phyloP scores from a whole-genome alignment of 768 basidiomycete genomes.

The Tephrocybe sp. region DNA sequence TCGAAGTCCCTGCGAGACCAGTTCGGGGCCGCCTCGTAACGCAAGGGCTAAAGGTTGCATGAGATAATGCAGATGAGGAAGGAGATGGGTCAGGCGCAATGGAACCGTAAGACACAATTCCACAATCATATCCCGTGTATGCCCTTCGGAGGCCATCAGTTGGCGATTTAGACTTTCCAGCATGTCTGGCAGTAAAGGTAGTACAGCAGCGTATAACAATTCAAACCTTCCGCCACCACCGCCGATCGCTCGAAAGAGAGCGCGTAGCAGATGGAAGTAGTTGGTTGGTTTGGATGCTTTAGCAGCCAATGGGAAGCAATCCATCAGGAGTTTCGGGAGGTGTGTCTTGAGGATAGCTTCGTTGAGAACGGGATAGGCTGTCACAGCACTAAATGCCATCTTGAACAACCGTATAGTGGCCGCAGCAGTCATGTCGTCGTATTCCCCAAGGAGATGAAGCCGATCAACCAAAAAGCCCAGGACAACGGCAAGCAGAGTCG shows the following conservation, averaged over 20 bases:
- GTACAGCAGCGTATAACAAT: constrained; percentile 90
- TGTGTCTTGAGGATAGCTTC: constrained; percentile 94
- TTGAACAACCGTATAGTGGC: constrained; percentile 92
- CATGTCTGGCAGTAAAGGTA: constrained; percentile 96
- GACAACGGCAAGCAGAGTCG: constrained; percentile 85
- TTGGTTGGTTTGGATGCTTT: constrained; percentile 88
- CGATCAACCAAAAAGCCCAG: constrained; percentile 82
- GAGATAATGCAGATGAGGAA: constrained; percentile 91
- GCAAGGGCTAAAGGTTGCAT: constrained; percentile 96
- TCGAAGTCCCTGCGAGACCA: constrained; percentile 91
- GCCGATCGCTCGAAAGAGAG: constrained; percentile 90
- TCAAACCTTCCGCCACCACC: constrained; percentile 94
- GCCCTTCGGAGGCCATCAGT: constrained; percentile 79
- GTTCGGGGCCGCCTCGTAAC: constrained; percentile 80
- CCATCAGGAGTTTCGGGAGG: constrained; percentile 90
- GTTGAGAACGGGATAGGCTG: constrained; percentile 66
- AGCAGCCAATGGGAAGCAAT: constrained; percentile 91
- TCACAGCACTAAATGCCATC: constrained; percentile 89
- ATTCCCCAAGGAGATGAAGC: constrained; percentile 80
- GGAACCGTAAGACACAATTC: constrained; percentile 98
- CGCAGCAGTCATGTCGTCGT: constrained; percentile 76
- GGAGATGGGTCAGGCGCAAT: constrained; percentile 88
- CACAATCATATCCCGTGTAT: constrained; percentile 86
- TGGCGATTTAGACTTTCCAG: constrained; percentile 92
- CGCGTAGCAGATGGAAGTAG: constrained; percentile 89